Percentiles rank a stretch among this genome's conserved stretches.
phyloP scores from a whole-genome alignment of 352 stramenopile genomes.

The Elongisporangium anandrum region DNA sequence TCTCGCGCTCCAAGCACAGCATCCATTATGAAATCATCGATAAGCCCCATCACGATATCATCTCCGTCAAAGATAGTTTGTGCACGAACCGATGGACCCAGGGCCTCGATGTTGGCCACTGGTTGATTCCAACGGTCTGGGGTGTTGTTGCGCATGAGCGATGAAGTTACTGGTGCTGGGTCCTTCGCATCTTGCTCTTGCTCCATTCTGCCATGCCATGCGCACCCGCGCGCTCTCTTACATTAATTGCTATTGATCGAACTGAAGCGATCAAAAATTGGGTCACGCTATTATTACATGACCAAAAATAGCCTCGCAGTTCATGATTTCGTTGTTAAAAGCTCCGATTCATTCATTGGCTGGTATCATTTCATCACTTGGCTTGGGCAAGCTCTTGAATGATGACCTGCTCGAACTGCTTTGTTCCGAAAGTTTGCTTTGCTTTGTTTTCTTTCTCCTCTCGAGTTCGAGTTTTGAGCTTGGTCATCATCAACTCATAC shows the following conservation, averaged over 20 bases:
- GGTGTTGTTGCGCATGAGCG: neutral
- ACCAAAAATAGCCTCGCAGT: no score
- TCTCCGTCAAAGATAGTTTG: slow-evolving; percentile 5
- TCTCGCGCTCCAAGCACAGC: slow-evolving; percentile 18
- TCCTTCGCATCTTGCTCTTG: slow-evolving; percentile 18
- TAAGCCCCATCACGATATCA: slow-evolving; percentile 6
- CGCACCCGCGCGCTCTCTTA: neutral
- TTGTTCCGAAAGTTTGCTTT: slow-evolving; percentile 28
- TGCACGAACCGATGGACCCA: neutral
- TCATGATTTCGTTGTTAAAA: neutral
- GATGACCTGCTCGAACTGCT: slow-evolving; percentile 45
- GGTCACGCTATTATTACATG: no score
- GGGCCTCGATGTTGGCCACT: neutral
- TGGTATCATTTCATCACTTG: slow-evolving; percentile 6
- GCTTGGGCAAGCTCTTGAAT: slow-evolving; percentile 33
- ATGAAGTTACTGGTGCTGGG: slow-evolving; percentile 2
- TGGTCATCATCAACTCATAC: slow-evolving; percentile 16
- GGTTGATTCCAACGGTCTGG: neutral
- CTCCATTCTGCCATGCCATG: neutral
- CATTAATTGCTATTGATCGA: neutral
- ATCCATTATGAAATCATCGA: slow-evolving; percentile 17
- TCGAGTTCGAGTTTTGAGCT: slow-evolving; percentile 25
- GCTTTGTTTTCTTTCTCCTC: slow-evolving; percentile 35
- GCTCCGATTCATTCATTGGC: no score
- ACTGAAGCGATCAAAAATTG: no score